Evolutionary conservation across 2,329 filamentous ascomycete genomes (phyloP), one percentile per base, ranked within the genome.

Genomic region (Blastomyces gilchristii): DNA sequence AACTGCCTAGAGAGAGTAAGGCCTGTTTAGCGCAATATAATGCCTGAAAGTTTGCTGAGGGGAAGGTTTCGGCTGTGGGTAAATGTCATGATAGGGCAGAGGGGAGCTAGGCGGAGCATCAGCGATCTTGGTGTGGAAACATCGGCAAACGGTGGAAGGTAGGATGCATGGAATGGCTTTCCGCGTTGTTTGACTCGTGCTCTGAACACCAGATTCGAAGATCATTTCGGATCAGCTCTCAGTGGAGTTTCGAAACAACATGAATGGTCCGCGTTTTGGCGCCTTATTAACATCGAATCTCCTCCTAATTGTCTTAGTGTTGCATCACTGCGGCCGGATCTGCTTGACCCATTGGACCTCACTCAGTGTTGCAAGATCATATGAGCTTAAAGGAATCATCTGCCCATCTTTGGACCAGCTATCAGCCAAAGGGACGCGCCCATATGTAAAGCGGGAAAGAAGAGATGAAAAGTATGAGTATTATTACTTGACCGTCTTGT

Each of bases 81-180:
- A 53, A 53, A 52, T n/a, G 47, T 25, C 59, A 61, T 28, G 59
- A 53, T 53, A 43, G 59, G 45, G 59, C 45, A 61, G 25, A 25
- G 31, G 28, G 37, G 47, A 50, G 59, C 31, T 53, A 58, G 37
- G n/a, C 22, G n/a, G 12, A 49, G 45, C 39, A 52, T 7, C 41
- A 59, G 57, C 57, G 41, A 59, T 59, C 57, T 58, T 57, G 57
- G 57, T 59, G 57, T 47, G 41, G 39, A 49, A 59, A 59, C 25
- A 25, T n/a, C 57, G 14, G 37, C 22, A 22, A 47, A 31, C 22
- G 7, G 56, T n/a, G 37, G 7, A 47, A 57, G 25, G 43, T 7
- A 22, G 41, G 41, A 47, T 47, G 57, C 57, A 59, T 59, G 41
- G 57, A 59, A 49, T 41, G 16, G 34, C 41, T 1, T 34, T 47